Evolutionary conservation across 108 stramenopile genomes (phyloP), one percentile per base, ranked within the genome.

Genomic region (Heterococcus sp.): DNA sequence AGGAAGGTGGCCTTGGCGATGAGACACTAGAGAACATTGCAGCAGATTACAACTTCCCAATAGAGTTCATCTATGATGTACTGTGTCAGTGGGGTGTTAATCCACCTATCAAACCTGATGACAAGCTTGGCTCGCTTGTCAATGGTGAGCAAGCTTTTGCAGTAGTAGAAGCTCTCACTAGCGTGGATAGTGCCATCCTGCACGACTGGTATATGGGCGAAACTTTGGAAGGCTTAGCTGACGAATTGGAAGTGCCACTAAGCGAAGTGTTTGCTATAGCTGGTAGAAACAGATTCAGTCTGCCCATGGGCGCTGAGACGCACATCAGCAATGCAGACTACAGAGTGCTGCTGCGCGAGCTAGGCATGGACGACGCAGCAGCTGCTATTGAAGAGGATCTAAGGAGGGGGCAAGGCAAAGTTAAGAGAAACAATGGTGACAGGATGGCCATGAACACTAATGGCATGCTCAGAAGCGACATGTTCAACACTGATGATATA

Each of bases 61-160:
- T 94, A 38, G 88, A 90, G 65, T 94, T 93, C 75, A 65, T 94
- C 29, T 92, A 92, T 11, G 93, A 94, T 84, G 92, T 94, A 2
- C 37, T 94, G 34, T 87, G 90, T 38, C 85, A 86, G 72, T 94
- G 93, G 93, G 91, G 91, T 0, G 92, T 88, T 58, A 14, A 58
- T 58, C 21, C 46, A 58, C 8, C 46, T 58, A 93, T 94, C 68
- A 87, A 91, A 63, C 75, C 87, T 2, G 86, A 91, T 58, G 75
- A 37, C 2, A 86, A 88, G 37, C 74, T 94, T 35, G 93, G 93
- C 8, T 92, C 93, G 73, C 80, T 94, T 87, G 92, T 92, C 2
- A 94, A 91, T n/a, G 93, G 92, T 30, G 92, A 94, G 69, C 92
- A 92, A 69, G 92, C 92, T 5, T 94, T 92, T 90, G 91, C 92